Percentiles rank a stretch among this genome's conserved stretches.
Conservation (phyloP, 2,329 filamentous ascomycete genomes). For the Zasmidium angulare region DNA sequence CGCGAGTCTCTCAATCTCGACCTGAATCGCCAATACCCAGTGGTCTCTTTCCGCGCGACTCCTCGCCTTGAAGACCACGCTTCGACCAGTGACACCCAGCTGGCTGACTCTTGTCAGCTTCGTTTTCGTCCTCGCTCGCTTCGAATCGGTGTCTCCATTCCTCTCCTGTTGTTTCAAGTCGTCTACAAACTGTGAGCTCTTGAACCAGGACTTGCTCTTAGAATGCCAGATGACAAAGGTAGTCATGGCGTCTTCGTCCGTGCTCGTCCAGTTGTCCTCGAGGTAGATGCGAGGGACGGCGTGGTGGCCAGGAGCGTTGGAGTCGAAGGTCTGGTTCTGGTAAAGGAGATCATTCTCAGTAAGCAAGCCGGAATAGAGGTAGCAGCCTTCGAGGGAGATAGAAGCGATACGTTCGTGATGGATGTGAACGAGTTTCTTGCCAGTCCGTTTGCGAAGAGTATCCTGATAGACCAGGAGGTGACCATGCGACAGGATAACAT, state of each 20-base stretch:
- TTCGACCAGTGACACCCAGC: conserved; percentile 60
- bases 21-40: conserved; percentile 65
- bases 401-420: conserved; percentile 61
- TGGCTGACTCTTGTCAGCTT: conserved; percentile 61
- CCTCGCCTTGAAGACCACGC: conserved; percentile 65
- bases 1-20: conserved; percentile 61
- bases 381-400: conserved; percentile 62
- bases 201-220: conserved; percentile 57
- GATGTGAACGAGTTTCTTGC: conserved; percentile 58
- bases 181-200: conserved; percentile 34
- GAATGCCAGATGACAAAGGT: conserved; percentile 68
- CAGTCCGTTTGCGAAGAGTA: conserved; percentile 55
- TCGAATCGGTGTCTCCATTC: conserved; percentile 2
- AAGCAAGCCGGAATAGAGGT: conserved; percentile 64
- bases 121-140: conserved; percentile 34
- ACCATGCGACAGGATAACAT: conserved; percentile 61
- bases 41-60: conserved; percentile 65
- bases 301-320: conserved; percentile 59
- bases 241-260: conserved; percentile 65
- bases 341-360: conserved; percentile 64
- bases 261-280: conserved; percentile 61
- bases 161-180: conserved; percentile 27
- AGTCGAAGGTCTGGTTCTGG: conserved; percentile 64
- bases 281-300: conserved; percentile 61
- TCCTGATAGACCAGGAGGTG: conserved; percentile 63